Evolutionary conservation across 2,329 filamentous ascomycete genomes (phyloP), one percentile per base, ranked within the genome.

Genomic region (Fusarium austroafricanum): DNA sequence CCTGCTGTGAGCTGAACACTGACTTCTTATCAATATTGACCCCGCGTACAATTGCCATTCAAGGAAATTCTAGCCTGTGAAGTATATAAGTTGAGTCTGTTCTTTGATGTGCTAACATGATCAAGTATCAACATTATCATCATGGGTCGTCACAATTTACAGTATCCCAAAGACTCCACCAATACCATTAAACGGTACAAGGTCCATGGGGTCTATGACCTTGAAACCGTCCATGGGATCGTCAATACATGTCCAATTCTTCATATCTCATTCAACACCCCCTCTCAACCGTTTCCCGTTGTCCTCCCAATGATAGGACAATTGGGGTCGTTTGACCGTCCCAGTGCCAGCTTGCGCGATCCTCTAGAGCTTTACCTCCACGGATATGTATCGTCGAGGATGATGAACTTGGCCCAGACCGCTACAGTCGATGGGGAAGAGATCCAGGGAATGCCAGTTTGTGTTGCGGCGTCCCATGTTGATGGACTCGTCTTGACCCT

Each of bases 281-380:
- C 85, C 0, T 79, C 83, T 42, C 87, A 89, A 43, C 90, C 90
- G 1, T 96, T 94, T 73, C 93, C 93, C 2, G 87, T 88, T 42
- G 89, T 90, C 49, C 84, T 97, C 2, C 93, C 93, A 49, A 96
- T 97, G 92, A 92, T 97, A 71, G 93, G 92, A 43, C 89, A 92
- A 70, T 90, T 96, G 84, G 92, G 89, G 4, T 92, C 89, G 14
- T 96, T 90, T 75, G 83, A 83, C 3, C 80, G 82, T 1, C 90
- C 90, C 2, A 89, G 86, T 57, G 83, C 87, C 15, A 83, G 83
- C 44, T 76, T 86, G n/a, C 83, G 86, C 42, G 89, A 93, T 60
- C 88, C 90, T 0, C 82, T 93, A 3, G 89, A 94, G 51, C 85
- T 91, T 64, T 97, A 96, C 76, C 84, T 97, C 4, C 94, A 97